Percentiles rank a stretch among this genome's conserved stretches.
These are phyloP conservation scores for Emergomyces africanus DNA, from an alignment of 2,329 filamentous ascomycete species.

Conservation along the genomic window DNA sequence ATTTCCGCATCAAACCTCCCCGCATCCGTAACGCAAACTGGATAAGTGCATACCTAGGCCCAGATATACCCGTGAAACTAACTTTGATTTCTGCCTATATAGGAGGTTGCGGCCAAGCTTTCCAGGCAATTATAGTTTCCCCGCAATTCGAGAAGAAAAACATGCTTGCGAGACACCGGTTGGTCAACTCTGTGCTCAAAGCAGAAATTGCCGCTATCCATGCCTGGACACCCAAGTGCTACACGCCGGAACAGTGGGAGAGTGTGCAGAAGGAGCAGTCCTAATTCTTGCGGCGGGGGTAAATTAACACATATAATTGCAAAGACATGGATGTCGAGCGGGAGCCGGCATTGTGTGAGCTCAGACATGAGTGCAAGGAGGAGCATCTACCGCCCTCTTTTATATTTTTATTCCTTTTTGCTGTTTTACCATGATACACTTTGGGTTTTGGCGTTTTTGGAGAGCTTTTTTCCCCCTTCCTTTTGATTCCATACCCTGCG, in stretches of 20 bases:
- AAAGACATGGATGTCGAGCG: background rate
- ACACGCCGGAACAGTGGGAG: slow-evolving; percentile 82
- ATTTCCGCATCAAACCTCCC: too few species aligned
- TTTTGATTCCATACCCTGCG: too few species aligned
- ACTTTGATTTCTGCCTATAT: slow-evolving; percentile 6
- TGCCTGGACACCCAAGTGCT: slow-evolving; percentile 89
- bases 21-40: background rate
- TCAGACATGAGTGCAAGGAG: background rate
- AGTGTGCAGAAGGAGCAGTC: slow-evolving; percentile 41
- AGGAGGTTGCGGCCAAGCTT: slow-evolving; percentile 62
- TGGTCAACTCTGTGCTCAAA: slow-evolving; percentile 74
- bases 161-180: slow-evolving; percentile 70
- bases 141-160: slow-evolving; percentile 57
- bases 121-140: slow-evolving; percentile 57
- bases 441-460: background rate
- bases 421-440: slow-evolving; percentile 4
- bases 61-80: background rate
- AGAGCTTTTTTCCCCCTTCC: background rate
- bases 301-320: background rate
- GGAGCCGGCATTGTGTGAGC: background rate
- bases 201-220: slow-evolving; percentile 83
- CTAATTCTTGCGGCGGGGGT: slow-evolving; percentile 2
- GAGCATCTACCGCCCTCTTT: background rate
- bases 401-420: background rate
- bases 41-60: background rate